Evolutionary conservation across 176 grass and related monocot genomes (phyloP).

Genomic region (Aegilops speltoides): DNA sequence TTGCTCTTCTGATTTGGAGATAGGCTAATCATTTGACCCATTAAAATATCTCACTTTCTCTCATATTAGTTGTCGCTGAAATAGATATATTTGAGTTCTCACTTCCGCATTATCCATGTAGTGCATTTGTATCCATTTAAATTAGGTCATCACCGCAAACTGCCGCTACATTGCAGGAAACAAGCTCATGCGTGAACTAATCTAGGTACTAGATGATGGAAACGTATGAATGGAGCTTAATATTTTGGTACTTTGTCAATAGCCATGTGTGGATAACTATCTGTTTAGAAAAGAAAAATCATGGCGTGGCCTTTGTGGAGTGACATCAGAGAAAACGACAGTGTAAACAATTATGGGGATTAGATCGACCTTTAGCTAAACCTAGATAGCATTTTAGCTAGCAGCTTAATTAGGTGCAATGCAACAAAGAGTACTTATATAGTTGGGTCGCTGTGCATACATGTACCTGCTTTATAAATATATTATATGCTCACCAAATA

Average conservation of each 20-base stretch:
- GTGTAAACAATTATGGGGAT: not conserved
- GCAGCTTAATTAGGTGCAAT: not conserved
- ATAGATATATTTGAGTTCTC: too few species aligned
- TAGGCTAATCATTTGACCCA: not conserved
- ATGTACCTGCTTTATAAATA: not conserved
- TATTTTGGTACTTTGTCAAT: not conserved
- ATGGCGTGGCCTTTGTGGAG: not conserved
- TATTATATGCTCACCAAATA: not conserved
- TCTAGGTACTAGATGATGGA: not conserved
- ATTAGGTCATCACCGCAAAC: not conserved
- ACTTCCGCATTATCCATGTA: too few species aligned
- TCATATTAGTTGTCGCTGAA: too few species aligned
- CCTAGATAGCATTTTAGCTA: not conserved
- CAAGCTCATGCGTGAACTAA: not conserved
- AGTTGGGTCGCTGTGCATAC: too few species aligned
- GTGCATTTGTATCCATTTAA: not conserved
- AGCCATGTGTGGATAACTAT: slow-evolving; percentile 16
- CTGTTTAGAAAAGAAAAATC: not conserved
- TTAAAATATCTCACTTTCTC: not conserved
- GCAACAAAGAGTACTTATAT: not conserved
- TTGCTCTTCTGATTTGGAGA: not conserved
- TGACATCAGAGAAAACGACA: slow-evolving; percentile 3
- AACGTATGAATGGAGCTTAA: not conserved
- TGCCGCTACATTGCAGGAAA: not conserved
- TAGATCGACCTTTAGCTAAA: not conserved